These are phyloP conservation scores for Colletotrichum sp. DNA, from an alignment of 2,329 filamentous ascomycete genomes.

Conservation along the genomic window DNA sequence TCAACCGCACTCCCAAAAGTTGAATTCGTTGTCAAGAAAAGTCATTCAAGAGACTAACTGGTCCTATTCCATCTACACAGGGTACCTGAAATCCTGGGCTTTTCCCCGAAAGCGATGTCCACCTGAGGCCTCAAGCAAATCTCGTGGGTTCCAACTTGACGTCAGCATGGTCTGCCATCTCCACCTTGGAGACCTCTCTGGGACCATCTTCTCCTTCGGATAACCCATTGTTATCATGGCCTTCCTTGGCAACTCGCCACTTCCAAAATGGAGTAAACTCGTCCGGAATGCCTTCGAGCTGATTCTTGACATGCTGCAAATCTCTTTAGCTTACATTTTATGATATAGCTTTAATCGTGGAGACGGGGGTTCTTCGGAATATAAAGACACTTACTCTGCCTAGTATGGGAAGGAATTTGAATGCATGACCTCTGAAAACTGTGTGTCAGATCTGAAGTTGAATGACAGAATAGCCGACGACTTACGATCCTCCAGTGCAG, in stretches of 20 bases:
- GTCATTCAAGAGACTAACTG: background rate
- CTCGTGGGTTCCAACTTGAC: background rate
- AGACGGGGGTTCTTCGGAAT: background rate
- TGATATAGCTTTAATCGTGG: background rate
- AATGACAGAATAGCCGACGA: background rate
- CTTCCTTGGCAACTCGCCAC: background rate
- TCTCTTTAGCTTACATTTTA: background rate
- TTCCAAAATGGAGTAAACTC: background rate
- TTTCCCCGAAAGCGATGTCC: background rate
- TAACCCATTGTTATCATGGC: background rate
- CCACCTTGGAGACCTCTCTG: background rate
- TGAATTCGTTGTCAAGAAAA: background rate
- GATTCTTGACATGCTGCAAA: background rate
- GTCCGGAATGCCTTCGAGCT: background rate
- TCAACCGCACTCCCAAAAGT: background rate
- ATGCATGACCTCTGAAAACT: background rate
- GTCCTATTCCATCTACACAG: background rate
- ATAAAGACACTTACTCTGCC: background rate
- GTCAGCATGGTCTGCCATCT: background rate
- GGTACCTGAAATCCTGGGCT: background rate
- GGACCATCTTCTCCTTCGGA: background rate
- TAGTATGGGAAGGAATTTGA: background rate
- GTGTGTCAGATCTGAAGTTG: background rate
- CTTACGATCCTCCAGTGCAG: background rate
- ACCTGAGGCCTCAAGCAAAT: background rate